Conservation (phyloP, 108 stramenopile genomes). For the Hondaea fermentalgiana region DNA sequence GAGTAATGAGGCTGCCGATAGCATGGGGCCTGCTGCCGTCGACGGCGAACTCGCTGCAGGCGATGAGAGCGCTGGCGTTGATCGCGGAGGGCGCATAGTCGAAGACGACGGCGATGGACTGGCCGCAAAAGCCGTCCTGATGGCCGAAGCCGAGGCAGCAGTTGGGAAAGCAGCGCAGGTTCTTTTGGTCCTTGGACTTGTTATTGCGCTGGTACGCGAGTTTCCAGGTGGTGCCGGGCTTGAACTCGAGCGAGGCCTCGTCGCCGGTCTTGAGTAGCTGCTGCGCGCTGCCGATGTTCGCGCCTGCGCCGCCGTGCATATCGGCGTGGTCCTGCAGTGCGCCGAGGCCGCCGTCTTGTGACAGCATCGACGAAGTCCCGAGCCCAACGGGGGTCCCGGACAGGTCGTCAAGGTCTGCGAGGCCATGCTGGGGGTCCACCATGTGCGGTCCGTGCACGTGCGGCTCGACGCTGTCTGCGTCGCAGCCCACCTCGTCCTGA, state of each 20-base stretch:
- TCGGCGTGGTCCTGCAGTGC: too few relatives aligned
- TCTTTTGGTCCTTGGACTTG: conserved; percentile 19
- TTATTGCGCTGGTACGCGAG: conserved; percentile 13
- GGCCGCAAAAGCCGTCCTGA: conserved; percentile 13
- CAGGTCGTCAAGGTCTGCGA: too few relatives aligned
- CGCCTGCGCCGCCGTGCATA: too few relatives aligned
- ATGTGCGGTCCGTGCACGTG: too few relatives aligned
- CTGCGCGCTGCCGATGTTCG: not conserved
- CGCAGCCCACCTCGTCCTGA: too few relatives aligned
- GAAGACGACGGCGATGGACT: not conserved
- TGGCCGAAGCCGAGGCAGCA: conserved; percentile 12
- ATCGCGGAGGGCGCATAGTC: not conserved
- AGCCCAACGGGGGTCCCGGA: too few relatives aligned
- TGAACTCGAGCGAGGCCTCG: not conserved
- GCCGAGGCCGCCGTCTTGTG: too few relatives aligned
- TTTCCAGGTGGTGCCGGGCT: not conserved
- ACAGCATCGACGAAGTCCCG: too few relatives aligned
- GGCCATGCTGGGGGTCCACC: too few relatives aligned
- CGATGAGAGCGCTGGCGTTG: not conserved
- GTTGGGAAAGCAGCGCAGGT: conserved; percentile 9
- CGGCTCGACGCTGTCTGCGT: too few relatives aligned
- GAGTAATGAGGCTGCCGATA: not conserved
- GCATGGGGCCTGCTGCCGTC: not conserved
- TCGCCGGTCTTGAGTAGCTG: not conserved
- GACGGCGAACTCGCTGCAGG: not conserved